phyloP scores from a whole-genome alignment of 2,329 filamentous ascomycete species.

The Exserohilum rostratum region DNA sequence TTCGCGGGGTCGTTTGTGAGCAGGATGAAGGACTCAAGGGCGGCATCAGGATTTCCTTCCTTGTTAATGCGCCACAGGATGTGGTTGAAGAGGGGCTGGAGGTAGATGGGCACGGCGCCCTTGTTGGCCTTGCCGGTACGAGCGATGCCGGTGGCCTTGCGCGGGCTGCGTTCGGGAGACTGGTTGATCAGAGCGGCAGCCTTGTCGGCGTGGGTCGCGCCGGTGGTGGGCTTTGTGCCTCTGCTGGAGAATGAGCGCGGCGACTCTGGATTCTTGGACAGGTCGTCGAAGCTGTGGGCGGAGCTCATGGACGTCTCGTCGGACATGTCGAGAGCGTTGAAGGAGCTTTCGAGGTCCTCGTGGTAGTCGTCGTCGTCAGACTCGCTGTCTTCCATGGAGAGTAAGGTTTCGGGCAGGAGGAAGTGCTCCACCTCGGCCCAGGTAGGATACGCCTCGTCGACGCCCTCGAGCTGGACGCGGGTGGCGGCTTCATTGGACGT shows the following conservation, averaged over 20 bases:
- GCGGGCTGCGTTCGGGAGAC: slow-evolving; percentile 38
- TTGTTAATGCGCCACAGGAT: slow-evolving; percentile 59
- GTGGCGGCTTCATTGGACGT: slow-evolving; percentile 49
- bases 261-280: slow-evolving; percentile 49
- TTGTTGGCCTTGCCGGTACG: slow-evolving; percentile 35
- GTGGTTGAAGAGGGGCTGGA: slow-evolving; percentile 59
- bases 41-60: slow-evolving; percentile 54
- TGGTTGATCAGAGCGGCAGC: slow-evolving; percentile 10
- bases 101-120: slow-evolving; percentile 44
- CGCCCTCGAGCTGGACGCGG: slow-evolving; percentile 55
- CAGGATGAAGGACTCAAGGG: slow-evolving; percentile 58
- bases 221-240: slow-evolving; percentile 26
- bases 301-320: slow-evolving; percentile 54
- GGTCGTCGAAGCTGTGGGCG: slow-evolving; percentile 47
- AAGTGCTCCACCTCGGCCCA: slow-evolving; percentile 59
- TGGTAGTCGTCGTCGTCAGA: slow-evolving; percentile 45
- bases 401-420: slow-evolving; percentile 55
- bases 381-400: slow-evolving; percentile 55
- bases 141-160: slow-evolving; percentile 35
- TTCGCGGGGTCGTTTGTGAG: slow-evolving; percentile 57
- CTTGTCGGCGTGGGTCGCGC: slow-evolving; percentile 33
- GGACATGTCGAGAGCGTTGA: slow-evolving; percentile 45
- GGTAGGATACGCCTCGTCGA: slow-evolving; percentile 54
- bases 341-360: slow-evolving; percentile 47
- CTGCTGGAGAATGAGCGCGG: slow-evolving; percentile 45